Evolutionary conservation across 192 early-diverging fungal species (phyloP).

Genomic region (Coemansia sp.): DNA sequence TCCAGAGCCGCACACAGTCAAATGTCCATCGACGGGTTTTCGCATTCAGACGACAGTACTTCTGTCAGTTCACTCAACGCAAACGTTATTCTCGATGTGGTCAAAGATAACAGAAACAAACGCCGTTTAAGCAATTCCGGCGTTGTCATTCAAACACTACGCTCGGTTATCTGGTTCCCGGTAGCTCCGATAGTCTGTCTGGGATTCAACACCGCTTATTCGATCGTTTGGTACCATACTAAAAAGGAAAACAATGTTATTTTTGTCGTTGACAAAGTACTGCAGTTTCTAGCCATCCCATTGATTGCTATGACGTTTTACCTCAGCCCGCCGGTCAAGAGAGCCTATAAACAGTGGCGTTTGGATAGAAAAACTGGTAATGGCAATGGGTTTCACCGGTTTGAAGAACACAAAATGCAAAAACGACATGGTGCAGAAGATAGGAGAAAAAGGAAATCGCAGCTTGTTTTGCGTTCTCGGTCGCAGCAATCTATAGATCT

Average conservation of each 20-base stretch:
- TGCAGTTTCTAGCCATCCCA: slow-evolving; percentile 36
- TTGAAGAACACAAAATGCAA: too few relatives aligned
- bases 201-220: slow-evolving; percentile 31
- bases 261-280: slow-evolving; percentile 23
- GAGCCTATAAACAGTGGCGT: slow-evolving; percentile 18
- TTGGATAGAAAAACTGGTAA: slow-evolving; percentile 1
- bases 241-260: slow-evolving; percentile 7
- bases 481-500: too few relatives aligned
- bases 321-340: slow-evolving; percentile 30
- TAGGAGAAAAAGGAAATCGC: too few relatives aligned
- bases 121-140: slow-evolving; percentile 21
- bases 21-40: slow-evolving; percentile 7
- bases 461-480: too few relatives aligned
- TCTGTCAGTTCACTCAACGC: background rate
- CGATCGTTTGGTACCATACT: slow-evolving; percentile 23
- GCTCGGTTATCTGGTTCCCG: slow-evolving; percentile 43
- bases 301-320: slow-evolving; percentile 39
- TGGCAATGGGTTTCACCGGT: too few relatives aligned
- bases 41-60: background rate
- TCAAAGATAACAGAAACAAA: slow-evolving; percentile 13
- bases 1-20: slow-evolving; percentile 8
- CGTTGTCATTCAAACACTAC: slow-evolving; percentile 23
- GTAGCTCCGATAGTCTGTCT: slow-evolving; percentile 31
- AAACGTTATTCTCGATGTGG: slow-evolving; percentile 2
- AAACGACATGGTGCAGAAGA: too few relatives aligned